Percentiles rank a stretch among this genome's conserved stretches.
Conservation (phyloP, 257 asterid genomes). For the Rehmannia glutinosa region DNA sequence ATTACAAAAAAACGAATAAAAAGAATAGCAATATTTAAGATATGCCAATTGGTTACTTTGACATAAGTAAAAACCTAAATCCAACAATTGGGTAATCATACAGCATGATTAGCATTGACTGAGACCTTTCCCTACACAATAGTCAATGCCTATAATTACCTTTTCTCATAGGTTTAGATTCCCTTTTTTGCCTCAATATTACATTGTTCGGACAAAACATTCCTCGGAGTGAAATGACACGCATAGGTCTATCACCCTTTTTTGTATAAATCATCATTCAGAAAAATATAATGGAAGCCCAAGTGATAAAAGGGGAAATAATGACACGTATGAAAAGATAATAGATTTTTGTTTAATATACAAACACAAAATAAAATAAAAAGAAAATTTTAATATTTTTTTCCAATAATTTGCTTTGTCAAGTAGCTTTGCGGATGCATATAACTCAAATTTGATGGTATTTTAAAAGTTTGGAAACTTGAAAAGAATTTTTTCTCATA, state of each 20-base stretch:
- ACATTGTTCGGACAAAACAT: constrained; percentile 22
- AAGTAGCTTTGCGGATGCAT: background rate
- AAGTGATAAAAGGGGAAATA: background rate
- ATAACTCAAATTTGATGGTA: background rate
- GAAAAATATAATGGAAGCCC: background rate
- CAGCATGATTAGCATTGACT: background rate
- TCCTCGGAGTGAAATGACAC: constrained; percentile 20
- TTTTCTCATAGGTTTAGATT: background rate
- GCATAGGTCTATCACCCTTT: too few relatives aligned
- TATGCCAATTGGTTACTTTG: too few relatives aligned
- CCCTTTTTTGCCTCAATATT: constrained; percentile 10
- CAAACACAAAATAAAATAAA: too few relatives aligned
- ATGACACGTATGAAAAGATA: too few relatives aligned
- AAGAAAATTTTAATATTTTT: too few relatives aligned
- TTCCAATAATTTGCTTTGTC: too few relatives aligned
- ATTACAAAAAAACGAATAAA: too few relatives aligned
- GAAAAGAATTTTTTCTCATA: background rate
- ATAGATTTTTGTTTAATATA: too few relatives aligned
- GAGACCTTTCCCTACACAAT: constrained; percentile 15
- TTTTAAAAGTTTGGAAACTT: background rate
- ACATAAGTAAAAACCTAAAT: too few relatives aligned
- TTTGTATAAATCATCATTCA: background rate
- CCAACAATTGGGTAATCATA: too few relatives aligned
- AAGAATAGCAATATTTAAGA: too few relatives aligned
- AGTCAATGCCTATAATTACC: constrained; percentile 5